Percentiles rank a stretch among this genome's conserved stretches.
Conservation (phyloP, 768 basidiomycete species). For the Boletus insuetus region DNA sequence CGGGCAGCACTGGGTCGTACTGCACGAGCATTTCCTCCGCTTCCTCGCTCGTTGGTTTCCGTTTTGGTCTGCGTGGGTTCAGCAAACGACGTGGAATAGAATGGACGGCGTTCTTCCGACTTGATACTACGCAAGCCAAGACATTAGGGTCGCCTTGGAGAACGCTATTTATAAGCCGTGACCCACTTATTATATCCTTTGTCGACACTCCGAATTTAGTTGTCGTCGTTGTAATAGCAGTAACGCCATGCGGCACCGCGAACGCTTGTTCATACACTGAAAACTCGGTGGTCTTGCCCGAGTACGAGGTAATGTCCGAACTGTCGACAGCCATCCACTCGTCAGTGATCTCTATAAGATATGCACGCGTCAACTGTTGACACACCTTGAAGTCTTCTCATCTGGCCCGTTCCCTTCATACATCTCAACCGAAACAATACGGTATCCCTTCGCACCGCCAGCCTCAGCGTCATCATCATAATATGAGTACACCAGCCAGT, state of each 20-base stretch:
- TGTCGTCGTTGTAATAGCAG: slow-evolving; percentile 67
- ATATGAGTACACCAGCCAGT: slow-evolving; percentile 91
- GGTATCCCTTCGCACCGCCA: slow-evolving; percentile 60
- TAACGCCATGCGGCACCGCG: slow-evolving; percentile 65
- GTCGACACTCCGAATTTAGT: slow-evolving; percentile 88
- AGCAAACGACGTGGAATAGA: slow-evolving; percentile 70
- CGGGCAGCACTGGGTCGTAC: slow-evolving; percentile 76
- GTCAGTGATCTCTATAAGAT: slow-evolving; percentile 7
- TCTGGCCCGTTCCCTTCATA: slow-evolving; percentile 75
- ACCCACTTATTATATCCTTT: slow-evolving; percentile 82
- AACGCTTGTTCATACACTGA: slow-evolving; percentile 68
- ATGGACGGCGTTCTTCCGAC: slow-evolving; percentile 67
- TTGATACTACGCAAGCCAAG: slow-evolving; percentile 60
- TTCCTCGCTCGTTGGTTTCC: slow-evolving; percentile 73
- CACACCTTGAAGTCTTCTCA: slow-evolving; percentile 71
- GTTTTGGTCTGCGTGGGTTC: slow-evolving; percentile 79
- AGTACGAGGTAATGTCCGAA: slow-evolving; percentile 53
- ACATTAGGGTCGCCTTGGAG: neutral
- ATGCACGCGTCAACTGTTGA: slow-evolving; percentile 1
- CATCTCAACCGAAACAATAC: slow-evolving; percentile 80
- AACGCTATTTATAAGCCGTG: neutral
- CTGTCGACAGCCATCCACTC: slow-evolving; percentile 28
- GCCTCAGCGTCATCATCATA: slow-evolving; percentile 57
- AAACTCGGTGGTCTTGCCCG: slow-evolving; percentile 50
- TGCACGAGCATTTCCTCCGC: slow-evolving; percentile 82